Conservation (phyloP, 306 rosid genomes). For the Vigna reflexopilosa region DNA sequence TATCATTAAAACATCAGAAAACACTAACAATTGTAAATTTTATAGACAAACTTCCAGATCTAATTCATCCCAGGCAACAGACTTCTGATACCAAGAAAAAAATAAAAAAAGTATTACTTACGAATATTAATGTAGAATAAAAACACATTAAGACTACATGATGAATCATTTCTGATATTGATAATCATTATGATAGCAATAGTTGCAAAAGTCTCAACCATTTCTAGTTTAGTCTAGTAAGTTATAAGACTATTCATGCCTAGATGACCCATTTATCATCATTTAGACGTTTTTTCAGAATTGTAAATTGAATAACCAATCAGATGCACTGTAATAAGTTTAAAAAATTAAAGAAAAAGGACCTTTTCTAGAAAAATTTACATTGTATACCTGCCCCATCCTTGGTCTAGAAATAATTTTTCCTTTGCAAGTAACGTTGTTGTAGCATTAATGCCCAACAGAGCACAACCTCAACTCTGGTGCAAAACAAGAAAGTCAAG, state of each 20-base stretch:
- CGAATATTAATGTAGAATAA: slow-evolving; percentile 30
- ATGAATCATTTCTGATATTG: background rate
- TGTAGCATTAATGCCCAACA: slow-evolving; percentile 74
- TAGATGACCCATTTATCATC: slow-evolving; percentile 29
- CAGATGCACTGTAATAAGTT: slow-evolving; percentile 14
- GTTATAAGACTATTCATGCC: slow-evolving; percentile 25
- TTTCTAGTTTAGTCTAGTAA: slow-evolving; percentile 20
- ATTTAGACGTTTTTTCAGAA: background rate
- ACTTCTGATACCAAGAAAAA: slow-evolving; percentile 31
- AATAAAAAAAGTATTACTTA: background rate
- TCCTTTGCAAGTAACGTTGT: slow-evolving; percentile 80
- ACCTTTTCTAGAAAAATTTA: slow-evolving; percentile 6
- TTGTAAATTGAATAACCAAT: too few species aligned
- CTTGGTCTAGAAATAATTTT: slow-evolving; percentile 78
- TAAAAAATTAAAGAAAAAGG: background rate
- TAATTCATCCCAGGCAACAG: background rate
- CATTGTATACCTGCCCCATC: slow-evolving; percentile 75
- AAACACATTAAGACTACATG: background rate
- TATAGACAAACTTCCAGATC: slow-evolving; percentile 18
- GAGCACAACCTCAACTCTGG: slow-evolving; percentile 85
- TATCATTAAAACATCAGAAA: slow-evolving; percentile 24
- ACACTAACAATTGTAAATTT: slow-evolving; percentile 17
- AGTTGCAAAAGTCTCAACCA: slow-evolving; percentile 2
- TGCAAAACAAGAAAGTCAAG: slow-evolving; percentile 25
- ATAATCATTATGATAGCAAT: background rate